Base-by-base conservation (phyloP, 2,329 filamentous ascomycete species). In the Verticillium albo-atrum region DNA sequence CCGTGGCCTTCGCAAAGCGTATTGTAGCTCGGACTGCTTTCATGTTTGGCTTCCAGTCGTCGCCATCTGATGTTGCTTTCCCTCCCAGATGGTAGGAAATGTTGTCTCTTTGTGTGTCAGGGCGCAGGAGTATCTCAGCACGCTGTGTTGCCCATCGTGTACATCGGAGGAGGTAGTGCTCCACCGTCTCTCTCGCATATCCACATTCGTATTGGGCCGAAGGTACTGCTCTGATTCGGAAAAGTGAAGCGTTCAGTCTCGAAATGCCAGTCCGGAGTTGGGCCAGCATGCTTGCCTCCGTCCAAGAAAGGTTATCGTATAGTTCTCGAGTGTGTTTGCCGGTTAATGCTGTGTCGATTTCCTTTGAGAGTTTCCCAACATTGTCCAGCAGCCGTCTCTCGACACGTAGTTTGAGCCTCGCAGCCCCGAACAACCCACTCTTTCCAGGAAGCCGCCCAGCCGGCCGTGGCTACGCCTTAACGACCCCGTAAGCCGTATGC, bases 1-100 rank as follows among this genome's bases (percentile, higher is more conserved):
- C 65, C 66, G 60, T 71, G 55, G 62, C 65, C 58, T 69, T 68
- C 23, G 67, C 63, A 64, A 72, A 71, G 57, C 62, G 64, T 66
- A 72, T 68, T 54, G 64, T 66, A 57, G 66, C 65, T 55, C 63
- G 65, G 54, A 71, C 66, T 59, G 66, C 65, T 61, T 67, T 61
- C 56, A 71, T 62, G 56, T 71, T 66, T 61, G 67, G 70, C 55
- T 55, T 67, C 70, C 65, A 72, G 26, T 65, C 63, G 53, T 62
- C 62, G 54, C 67, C 60, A 60, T 64, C 62, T 58, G 50, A 54
- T 20, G 42, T 42, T n/a, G 37, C 25, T 35, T 54, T 54, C 3
- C 53, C 53, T 23, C 53, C 28, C 17, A 54, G n/a, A 12, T 54
- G 30, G 53, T 23, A 54, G 30, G 53, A 54, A 6, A 54, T 15